phyloP scores from a whole-genome alignment of 345 rosid species.

The Salix suchowensis region DNA sequence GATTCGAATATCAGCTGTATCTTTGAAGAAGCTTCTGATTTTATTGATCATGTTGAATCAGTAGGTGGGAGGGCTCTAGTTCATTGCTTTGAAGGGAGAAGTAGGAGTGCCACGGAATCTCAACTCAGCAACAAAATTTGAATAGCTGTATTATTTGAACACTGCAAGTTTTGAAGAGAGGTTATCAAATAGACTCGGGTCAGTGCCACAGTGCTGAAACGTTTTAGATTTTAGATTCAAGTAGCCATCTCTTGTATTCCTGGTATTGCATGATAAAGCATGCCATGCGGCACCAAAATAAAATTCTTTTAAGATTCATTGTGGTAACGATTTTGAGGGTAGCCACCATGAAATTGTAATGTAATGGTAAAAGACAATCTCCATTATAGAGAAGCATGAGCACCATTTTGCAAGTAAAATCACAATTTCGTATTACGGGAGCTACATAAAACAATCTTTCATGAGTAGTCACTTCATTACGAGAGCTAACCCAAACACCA shows the following conservation, averaged over 20 bases:
- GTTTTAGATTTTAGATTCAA: neutral
- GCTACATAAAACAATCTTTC: neutral
- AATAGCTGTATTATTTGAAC: no score
- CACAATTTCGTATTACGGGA: neutral
- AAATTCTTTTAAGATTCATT: neutral
- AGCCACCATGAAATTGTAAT: neutral
- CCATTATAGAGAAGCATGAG: neutral
- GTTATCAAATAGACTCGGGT: slow-evolving; percentile 35
- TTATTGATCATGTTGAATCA: slow-evolving; percentile 42
- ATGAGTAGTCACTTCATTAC: neutral
- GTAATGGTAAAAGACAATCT: neutral
- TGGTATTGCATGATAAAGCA: neutral
- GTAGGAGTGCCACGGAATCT: no score
- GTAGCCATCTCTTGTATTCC: no score
- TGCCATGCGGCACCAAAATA: neutral
- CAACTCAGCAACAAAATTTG: no score
- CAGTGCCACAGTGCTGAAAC: neutral
- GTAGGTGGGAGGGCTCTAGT: no score
- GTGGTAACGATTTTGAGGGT: neutral
- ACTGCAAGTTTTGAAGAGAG: no score
- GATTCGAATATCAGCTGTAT: slow-evolving; percentile 72
- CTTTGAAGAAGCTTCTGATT: slow-evolving; percentile 77
- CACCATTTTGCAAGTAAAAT: neutral
- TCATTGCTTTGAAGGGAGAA: no score
- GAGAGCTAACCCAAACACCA: slow-evolving; percentile 5